These are phyloP conservation scores for Irineochytrium annulatum DNA, from an alignment of 192 early-diverging fungal species.

Conservation along the genomic window DNA sequence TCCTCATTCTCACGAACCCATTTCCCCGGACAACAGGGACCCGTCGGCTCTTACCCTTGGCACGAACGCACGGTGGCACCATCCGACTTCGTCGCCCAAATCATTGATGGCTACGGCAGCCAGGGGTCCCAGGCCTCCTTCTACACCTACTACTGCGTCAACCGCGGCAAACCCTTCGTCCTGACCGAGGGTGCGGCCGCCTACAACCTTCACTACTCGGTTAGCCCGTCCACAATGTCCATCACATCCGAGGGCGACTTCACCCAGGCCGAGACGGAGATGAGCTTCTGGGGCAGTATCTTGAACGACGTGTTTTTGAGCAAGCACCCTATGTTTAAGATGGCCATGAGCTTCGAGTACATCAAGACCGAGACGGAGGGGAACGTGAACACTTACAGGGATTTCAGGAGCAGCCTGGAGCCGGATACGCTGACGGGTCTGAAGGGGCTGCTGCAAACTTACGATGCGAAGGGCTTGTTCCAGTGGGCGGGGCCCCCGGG, in stretches of 20 bases:
- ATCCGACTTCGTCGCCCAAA: slow-evolving; percentile 10
- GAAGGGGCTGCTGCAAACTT: neutral
- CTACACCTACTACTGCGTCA: slow-evolving; percentile 10
- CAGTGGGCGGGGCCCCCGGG: slow-evolving; percentile 2
- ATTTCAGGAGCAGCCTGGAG: neutral
- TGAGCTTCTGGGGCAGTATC: slow-evolving; percentile 13
- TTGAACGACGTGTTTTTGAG: neutral
- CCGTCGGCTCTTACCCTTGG: slow-evolving; percentile 4
- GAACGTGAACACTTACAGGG: neutral
- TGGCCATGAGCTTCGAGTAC: slow-evolving; percentile 13
- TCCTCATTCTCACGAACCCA: no score
- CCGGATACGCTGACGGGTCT: slow-evolving; percentile 1
- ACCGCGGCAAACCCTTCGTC: slow-evolving; percentile 17
- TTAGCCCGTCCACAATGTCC: neutral
- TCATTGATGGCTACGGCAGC: slow-evolving; percentile 12
- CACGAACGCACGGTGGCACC: neutral
- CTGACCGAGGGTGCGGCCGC: slow-evolving; percentile 1
- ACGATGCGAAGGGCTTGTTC: slow-evolving; percentile 1
- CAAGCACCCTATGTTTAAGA: slow-evolving; percentile 16
- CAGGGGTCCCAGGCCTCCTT: slow-evolving; percentile 12
- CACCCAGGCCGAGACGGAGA: neutral
- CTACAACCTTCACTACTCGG: neutral
- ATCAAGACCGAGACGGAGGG: slow-evolving; percentile 7
- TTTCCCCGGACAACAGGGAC: no score
- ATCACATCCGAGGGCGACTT: neutral